Evolutionary conservation across 1,284 basidiomycete genomes (phyloP).

Genomic region (Boletus mariae): DNA sequence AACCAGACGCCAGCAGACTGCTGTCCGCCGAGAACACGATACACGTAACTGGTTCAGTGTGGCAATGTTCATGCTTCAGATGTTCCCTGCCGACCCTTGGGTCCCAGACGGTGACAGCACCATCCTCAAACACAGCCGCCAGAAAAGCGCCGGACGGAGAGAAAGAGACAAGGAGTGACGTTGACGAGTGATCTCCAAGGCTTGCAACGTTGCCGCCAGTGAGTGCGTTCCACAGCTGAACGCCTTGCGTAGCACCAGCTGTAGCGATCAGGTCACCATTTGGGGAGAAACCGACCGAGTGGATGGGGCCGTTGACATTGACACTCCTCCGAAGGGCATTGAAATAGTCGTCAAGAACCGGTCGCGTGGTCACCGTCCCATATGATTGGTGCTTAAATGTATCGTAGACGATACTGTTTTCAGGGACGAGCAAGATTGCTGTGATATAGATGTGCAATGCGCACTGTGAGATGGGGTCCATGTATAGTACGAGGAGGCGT

Average conservation of each 20-base stretch:
- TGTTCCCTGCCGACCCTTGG: conserved; percentile 22
- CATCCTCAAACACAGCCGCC: conserved; percentile 17
- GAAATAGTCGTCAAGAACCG: neutral
- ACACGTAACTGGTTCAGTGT: conserved; percentile 14
- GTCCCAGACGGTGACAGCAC: conserved; percentile 24
- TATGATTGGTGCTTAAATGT: conserved; percentile 15
- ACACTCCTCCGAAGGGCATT: conserved; percentile 1
- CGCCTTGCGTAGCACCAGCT: conserved; percentile 14
- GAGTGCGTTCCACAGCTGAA: conserved; percentile 23
- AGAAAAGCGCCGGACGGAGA: conserved; percentile 23
- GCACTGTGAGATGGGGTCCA: conserved; percentile 21
- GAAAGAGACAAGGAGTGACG: conserved; percentile 23
- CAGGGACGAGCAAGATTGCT: conserved; percentile 4
- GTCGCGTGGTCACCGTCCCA: neutral
- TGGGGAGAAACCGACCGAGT: conserved; percentile 21
- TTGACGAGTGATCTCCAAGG: conserved; percentile 12
- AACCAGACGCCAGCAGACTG: conserved; percentile 22
- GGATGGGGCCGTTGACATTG: conserved; percentile 5
- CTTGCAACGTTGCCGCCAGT: conserved; percentile 23
- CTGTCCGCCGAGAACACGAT: conserved; percentile 24
- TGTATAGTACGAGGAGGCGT: conserved; percentile 19
- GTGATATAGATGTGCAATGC: conserved; percentile 23
- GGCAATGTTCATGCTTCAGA: conserved; percentile 17
- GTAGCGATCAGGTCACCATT: conserved; percentile 13
- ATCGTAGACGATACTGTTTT: conserved; percentile 1